Evolutionary conservation across 1,139 yeast species (phyloP).

Genomic region (Hyphopichia pseudoburtonii): DNA sequence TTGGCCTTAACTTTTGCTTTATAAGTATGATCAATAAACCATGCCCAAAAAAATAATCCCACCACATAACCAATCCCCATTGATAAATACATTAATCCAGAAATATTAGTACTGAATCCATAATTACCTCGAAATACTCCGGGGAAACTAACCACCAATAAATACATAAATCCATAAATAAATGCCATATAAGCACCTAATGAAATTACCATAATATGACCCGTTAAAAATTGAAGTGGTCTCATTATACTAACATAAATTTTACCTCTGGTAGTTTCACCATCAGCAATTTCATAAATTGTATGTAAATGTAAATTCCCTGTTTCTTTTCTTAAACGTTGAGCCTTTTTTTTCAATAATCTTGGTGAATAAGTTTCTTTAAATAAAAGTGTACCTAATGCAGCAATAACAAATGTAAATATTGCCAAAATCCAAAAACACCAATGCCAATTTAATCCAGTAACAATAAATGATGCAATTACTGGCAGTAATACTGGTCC

Average conservation of each 20-base stretch:
- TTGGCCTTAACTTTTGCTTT: constrained; percentile 33
- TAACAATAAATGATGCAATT: constrained; percentile 28
- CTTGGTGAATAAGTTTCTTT: constrained; percentile 63
- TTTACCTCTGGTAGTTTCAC: constrained; percentile 30
- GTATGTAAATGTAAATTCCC: constrained; percentile 60
- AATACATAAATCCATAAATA: constrained; percentile 61
- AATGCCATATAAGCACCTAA: constrained; percentile 64
- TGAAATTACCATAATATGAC: constrained; percentile 65
- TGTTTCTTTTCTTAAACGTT: constrained; percentile 44
- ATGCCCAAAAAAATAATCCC: constrained; percentile 49
- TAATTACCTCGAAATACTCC: constrained; percentile 46
- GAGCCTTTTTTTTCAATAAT: constrained; percentile 48
- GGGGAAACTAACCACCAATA: constrained; percentile 61
- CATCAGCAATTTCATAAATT: constrained; percentile 49
- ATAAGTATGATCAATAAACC: constrained; percentile 38
- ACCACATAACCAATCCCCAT: constrained; percentile 51
- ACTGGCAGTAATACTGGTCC: constrained; percentile 41
- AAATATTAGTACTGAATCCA: constrained; percentile 48
- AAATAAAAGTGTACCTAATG: constrained; percentile 41
- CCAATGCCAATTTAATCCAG: constrained; percentile 52
- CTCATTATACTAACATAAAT: constrained; percentile 44
- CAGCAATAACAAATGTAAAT: constrained; percentile 50
- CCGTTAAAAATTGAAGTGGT: constrained; percentile 50
- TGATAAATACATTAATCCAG: constrained; percentile 59
- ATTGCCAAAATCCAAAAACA: constrained; percentile 59